Conservation (phyloP, 495 filamentous ascomycete species). For the Penicillium paxilli region DNA sequence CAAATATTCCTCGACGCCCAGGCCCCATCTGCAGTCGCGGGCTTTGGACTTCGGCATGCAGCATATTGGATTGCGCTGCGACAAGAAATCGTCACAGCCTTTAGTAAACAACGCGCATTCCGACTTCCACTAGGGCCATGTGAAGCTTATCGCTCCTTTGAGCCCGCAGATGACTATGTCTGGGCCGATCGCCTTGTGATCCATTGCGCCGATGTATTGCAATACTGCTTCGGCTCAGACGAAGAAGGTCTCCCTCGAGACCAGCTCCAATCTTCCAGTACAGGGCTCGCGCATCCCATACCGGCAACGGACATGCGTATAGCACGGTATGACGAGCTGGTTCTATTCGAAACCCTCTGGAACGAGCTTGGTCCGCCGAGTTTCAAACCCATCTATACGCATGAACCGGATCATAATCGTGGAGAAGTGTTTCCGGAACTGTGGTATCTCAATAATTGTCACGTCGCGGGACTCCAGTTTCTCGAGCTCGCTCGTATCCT, state of each 20-base stretch:
- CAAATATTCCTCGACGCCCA: conserved; percentile 17
- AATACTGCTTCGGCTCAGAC: conserved; percentile 25
- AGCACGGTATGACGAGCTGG: conserved; percentile 19
- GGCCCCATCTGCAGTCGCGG: conserved; percentile 7
- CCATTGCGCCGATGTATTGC: conserved; percentile 32
- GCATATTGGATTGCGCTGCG: conserved; percentile 35
- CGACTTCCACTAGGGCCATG: conserved; percentile 20
- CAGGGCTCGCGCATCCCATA: conserved; percentile 1
- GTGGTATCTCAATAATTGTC: conserved; percentile 38
- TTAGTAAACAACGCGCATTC: conserved; percentile 34
- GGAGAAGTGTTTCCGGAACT: conserved; percentile 37
- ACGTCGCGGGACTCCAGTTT: conserved; percentile 37
- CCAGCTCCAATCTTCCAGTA: conserved; percentile 5
- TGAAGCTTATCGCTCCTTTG: conserved; percentile 25
- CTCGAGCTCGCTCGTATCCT: conserved; percentile 39
- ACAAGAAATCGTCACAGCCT: conserved; percentile 38
- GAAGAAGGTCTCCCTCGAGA: conserved; percentile 7
- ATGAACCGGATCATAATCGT: conserved; percentile 15
- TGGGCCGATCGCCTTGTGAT: conserved; percentile 36
- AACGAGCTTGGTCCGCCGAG: conserved; percentile 13
- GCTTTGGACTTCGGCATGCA: conserved; percentile 28
- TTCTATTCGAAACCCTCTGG: conserved; percentile 19
- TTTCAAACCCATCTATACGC: conserved; percentile 26
- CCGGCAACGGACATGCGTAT: conserved; percentile 9
- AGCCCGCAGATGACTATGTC: conserved; percentile 29